These are phyloP conservation scores for Blastobotrys mokoenaii DNA, from an alignment of 805 yeast species.

Conservation along the genomic window DNA sequence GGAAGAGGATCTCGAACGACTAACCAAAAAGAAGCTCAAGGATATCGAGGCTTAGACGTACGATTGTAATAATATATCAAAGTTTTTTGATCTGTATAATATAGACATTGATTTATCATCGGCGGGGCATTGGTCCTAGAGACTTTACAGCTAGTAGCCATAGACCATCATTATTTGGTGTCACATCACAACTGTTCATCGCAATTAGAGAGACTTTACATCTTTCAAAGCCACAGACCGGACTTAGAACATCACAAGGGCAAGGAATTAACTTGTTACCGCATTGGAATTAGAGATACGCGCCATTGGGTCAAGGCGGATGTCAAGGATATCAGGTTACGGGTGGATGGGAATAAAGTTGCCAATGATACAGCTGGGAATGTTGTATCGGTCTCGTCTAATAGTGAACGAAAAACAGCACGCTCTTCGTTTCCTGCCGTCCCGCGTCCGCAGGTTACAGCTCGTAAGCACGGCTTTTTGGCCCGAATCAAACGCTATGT, in stretches of 20 bases:
- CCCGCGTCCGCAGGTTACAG: conserved; percentile 76
- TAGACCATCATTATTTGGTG: too few relatives aligned
- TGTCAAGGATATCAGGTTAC: conserved; percentile 6
- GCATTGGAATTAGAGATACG: too few relatives aligned
- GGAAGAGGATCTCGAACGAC: conserved; percentile 54
- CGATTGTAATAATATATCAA: neutral
- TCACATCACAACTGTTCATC: too few relatives aligned
- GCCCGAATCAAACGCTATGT: conserved; percentile 90
- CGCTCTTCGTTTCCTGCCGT: conserved; percentile 68
- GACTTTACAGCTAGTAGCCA: too few relatives aligned
- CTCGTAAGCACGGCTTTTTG: conserved; percentile 92
- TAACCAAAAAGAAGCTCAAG: conserved; percentile 48
- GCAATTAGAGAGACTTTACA: too few relatives aligned
- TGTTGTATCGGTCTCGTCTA: conserved; percentile 83
- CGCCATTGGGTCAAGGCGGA: too few relatives aligned
- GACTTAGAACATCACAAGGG: too few relatives aligned
- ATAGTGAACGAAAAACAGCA: conserved; percentile 95
- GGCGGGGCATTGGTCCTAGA: too few relatives aligned
- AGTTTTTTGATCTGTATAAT: too few relatives aligned
- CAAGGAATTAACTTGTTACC: too few relatives aligned
- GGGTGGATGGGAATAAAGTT: conserved; percentile 75
- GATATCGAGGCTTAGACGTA: conserved; percentile 1
- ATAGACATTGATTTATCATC: too few relatives aligned
- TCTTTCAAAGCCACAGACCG: too few relatives aligned
- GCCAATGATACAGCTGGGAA: conserved; percentile 93